Percentiles rank a stretch among this genome's conserved stretches.
Conservation (phyloP, 345 rosid genomes). For the Chamaenerion angustifolium region DNA sequence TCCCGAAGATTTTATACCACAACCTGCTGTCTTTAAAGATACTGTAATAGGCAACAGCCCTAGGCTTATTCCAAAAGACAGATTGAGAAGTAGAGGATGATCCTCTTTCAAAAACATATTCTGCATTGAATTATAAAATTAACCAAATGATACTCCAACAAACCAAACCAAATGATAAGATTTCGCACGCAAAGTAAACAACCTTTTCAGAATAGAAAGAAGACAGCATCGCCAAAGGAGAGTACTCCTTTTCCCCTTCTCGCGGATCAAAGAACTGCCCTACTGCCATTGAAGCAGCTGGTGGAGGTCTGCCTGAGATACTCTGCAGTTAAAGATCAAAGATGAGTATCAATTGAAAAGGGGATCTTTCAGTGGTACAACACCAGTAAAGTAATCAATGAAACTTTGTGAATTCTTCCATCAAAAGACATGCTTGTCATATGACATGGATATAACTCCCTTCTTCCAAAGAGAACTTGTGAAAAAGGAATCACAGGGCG, state of each 20-base stretch:
- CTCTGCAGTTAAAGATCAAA: conserved; percentile 45
- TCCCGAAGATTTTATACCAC: conserved; percentile 72
- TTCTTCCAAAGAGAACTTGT: too few relatives aligned
- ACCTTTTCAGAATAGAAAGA: conserved; percentile 70
- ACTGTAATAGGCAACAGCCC: conserved; percentile 73
- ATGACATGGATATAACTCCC: too few relatives aligned
- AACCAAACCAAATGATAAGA: conserved; percentile 11
- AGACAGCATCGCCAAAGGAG: conserved; percentile 51
- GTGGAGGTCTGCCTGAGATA: conserved; percentile 90
- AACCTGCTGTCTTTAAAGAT: conserved; percentile 64
- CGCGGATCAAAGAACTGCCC: conserved; percentile 91
- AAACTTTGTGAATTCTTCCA: too few relatives aligned
- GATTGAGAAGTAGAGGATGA: conserved; percentile 76
- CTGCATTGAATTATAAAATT: conserved; percentile 32
- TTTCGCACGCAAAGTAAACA: conserved; percentile 10
- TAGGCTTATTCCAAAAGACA: conserved; percentile 68
- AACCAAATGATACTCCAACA: conserved; percentile 12
- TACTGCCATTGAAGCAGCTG: conserved; percentile 96
- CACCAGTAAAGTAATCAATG: too few relatives aligned
- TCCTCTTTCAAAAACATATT: conserved; percentile 64
- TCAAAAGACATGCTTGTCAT: too few relatives aligned
- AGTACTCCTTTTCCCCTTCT: conserved; percentile 54
- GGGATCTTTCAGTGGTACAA: too few relatives aligned
- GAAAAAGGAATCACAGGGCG: too few relatives aligned
- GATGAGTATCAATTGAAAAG: background rate